Percentiles rank a stretch among this genome's conserved stretches.
These are phyloP conservation scores for Fusarium palustre DNA, from an alignment of 2,329 filamentous ascomycete genomes.

Conservation along the genomic window DNA sequence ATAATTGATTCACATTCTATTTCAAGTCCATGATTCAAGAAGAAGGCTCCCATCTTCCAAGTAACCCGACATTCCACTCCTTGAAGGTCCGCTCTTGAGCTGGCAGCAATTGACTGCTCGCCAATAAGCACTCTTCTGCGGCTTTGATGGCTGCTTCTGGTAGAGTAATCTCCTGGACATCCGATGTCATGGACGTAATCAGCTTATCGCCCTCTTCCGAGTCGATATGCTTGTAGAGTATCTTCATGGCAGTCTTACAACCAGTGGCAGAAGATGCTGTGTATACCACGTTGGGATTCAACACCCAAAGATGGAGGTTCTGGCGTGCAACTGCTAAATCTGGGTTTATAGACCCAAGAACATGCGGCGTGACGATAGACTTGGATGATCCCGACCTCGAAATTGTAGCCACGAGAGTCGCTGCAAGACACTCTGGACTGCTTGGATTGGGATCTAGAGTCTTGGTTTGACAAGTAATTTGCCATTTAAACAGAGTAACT, in stretches of 20 bases:
- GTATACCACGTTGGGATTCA: constrained; percentile 67
- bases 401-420: constrained; percentile 64
- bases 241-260: constrained; percentile 61
- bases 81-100: constrained; percentile 66
- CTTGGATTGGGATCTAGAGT: constrained; percentile 50
- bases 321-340: constrained; percentile 12
- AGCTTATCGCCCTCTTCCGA: constrained; percentile 60
- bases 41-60: constrained; percentile 57
- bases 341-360: constrained; percentile 18
- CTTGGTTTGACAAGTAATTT: constrained; percentile 57
- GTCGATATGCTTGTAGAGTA: constrained; percentile 62
- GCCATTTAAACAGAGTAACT: constrained; percentile 69
- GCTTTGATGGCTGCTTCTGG: constrained; percentile 62
- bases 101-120: constrained; percentile 66
- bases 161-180: constrained; percentile 70
- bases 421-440: constrained; percentile 64
- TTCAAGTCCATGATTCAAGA: not conserved
- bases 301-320: constrained; percentile 65
- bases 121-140: constrained; percentile 58
- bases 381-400: constrained; percentile 69
- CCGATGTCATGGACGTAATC: constrained; percentile 63
- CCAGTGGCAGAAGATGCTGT: constrained; percentile 55
- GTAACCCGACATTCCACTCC: constrained; percentile 75
- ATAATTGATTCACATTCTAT: not conserved
- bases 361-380: constrained; percentile 60